A percentile compares a stretch with the other conserved stretches of the same genome.
phyloP scores from a whole-genome alignment of 768 basidiomycete genomes.

The Tricholoma matsutake region DNA sequence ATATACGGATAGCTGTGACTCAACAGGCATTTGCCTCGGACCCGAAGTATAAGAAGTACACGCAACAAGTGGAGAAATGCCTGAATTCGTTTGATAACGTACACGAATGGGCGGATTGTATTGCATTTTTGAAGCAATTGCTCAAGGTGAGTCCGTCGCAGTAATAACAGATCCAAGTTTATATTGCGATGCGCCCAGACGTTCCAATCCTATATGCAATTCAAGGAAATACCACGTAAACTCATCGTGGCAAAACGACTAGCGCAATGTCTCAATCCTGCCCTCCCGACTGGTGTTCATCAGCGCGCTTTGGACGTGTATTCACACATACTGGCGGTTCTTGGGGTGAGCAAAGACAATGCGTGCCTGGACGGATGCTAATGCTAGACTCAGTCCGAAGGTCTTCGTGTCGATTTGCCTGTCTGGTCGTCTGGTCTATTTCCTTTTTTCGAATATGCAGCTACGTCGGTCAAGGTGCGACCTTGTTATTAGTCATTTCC shows the following conservation, averaged over 20 bases:
- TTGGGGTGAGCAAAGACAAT: slow-evolving; percentile 61
- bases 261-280: slow-evolving; percentile 97
- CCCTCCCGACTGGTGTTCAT: slow-evolving; percentile 93
- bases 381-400: slow-evolving; percentile 64
- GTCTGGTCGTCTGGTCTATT: slow-evolving; percentile 96
- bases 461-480: slow-evolving; percentile 93
- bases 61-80: slow-evolving; percentile 88
- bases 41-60: slow-evolving; percentile 93
- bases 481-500: not conserved
- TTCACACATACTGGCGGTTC: slow-evolving; percentile 82
- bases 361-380: not conserved
- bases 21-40: slow-evolving; percentile 67
- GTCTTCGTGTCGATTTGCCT: slow-evolving; percentile 79
- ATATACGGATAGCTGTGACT: slow-evolving; percentile 36
- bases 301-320: slow-evolving; percentile 96
- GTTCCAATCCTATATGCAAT: slow-evolving; percentile 89
- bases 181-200: slow-evolving; percentile 47
- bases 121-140: slow-evolving; percentile 91
- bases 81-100: slow-evolving; percentile 92
- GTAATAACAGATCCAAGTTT: not conserved
- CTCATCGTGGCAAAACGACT: slow-evolving; percentile 92
- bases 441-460: slow-evolving; percentile 98
- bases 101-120: slow-evolving; percentile 99
- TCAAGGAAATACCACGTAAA: slow-evolving; percentile 95
- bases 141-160: slow-evolving; percentile 60